Evolutionary conservation across 1,284 basidiomycete genomes (phyloP), one percentile per base, ranked within the genome.

Genomic region (Papiliotrema fonsecae): DNA sequence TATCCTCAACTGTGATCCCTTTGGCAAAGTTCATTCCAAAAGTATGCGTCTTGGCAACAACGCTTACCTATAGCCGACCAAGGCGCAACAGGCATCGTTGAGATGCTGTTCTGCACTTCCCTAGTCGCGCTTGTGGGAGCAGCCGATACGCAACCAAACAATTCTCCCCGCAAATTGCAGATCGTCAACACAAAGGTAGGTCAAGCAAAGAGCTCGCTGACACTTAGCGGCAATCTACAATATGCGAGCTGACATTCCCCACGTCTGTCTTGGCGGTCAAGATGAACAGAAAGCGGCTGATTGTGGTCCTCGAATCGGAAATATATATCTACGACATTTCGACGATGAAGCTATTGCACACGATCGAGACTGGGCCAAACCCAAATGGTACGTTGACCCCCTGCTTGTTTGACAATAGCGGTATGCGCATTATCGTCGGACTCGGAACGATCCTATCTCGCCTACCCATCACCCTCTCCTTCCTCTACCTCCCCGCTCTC

Each of bases 321-420:
- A 96, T 99, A 52, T 99, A 97, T 76, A 92, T 97, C 50, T 98
- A 98, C 69, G 94, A 98, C 69, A 97, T 98, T 62, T 89, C 87
- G 52, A 99, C 97, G 62, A 97, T 98, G 94, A 87, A 93, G 62
- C 79, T 98, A 27, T 75, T 97, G 37, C 94, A 97, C 71, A 96
- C 97, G 42, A 94, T 98, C 50, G 96, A 98, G 77, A 98, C 94
- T 0, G 87, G 88, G 14, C 84, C 89, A 0, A 98, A 98, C 70
- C 90, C 93, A 2, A 86, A 94, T 69, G 92, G 90, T 90, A 46
- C 54, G 73, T 62, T 69, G 49, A 7, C 7, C 37, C 26, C 4
- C 21, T 52, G 31, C 46, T 47, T 22, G 18, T 44, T 46, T 56
- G 46, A 42, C 36, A 27, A 41, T 36, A 93, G 92, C 92, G 22